Base-by-base conservation (phyloP, 2,329 filamentous ascomycete species). In the Neospermospora avenae region DNA sequence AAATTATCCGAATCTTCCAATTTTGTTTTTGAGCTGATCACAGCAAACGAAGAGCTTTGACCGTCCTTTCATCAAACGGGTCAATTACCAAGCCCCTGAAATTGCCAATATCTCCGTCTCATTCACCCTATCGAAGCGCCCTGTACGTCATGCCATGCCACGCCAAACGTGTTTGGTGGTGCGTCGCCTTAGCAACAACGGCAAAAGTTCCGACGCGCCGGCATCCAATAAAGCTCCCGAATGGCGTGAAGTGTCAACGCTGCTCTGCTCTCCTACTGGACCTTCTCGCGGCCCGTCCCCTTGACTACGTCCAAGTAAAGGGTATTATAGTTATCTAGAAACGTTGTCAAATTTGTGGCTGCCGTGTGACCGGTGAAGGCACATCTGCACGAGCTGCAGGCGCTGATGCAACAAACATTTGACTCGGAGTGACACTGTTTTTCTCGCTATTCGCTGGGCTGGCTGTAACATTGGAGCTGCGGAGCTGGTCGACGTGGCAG, bases 381-480 rank as follows among this genome's bases (percentile, higher is more conserved):
- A 44, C 48, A 37, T 37, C 41, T 31, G 55, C 53, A 48, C 48
- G 11, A 25, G 37, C 45, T 59, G 53, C 58, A 63, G 61, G 39
- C 46, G 61, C 58, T 57, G 56, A 35, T 59, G 56, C 55, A 61
- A 62, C 45, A 45, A 61, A 62, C 45, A 45, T 48, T 14, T 55
- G n/a, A 25, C 55, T 49, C 34, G 13, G 35, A 10, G 51, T 46
- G 31, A 14, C 39, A 46, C 54, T 20, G 56, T 58, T 24, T 48
- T 55, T 42, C 49, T 39, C 34, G 52, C 55, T 20, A 61, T 63
- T 63, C 61, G 61, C 58, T 60, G 49, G 45, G 18, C 11, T 24
- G 22, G 41, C 31, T 39, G 55, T 45, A 35, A 53, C 34, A 41
- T 34, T 20, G 31, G 6, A 14, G 11, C 20, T 13, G 42, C 24